These are phyloP conservation scores for Euphorbia lathyris DNA, from an alignment of 345 rosid species.

Conservation along the genomic window DNA sequence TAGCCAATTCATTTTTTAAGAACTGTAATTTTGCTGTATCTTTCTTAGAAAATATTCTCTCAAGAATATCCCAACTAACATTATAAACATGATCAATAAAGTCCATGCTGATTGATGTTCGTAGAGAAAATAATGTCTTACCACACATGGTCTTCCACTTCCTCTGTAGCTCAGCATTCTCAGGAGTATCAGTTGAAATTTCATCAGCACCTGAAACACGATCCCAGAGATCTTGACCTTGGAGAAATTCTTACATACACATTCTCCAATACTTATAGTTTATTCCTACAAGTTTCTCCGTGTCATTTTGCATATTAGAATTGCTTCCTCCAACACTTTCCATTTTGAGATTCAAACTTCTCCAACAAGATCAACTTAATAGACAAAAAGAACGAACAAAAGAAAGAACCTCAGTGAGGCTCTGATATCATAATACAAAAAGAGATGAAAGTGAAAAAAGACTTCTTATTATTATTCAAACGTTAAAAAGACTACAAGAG, in stretches of 20 bases:
- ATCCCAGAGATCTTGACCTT: neutral
- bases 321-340: too few relatives aligned
- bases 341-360: too few relatives aligned
- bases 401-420: too few relatives aligned
- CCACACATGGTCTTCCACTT: slow-evolving; percentile 5
- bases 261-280: neutral
- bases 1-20: slow-evolving; percentile 6
- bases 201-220: neutral
- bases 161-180: neutral
- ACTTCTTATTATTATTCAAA: too few relatives aligned
- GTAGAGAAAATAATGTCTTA: neutral
- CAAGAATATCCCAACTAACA: neutral
- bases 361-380: too few relatives aligned
- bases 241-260: slow-evolving; percentile 4
- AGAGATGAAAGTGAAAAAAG: too few relatives aligned
- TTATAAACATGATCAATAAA: slow-evolving; percentile 17
- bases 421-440: too few relatives aligned
- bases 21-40: neutral
- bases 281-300: too few relatives aligned
- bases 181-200: neutral
- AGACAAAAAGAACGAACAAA: too few relatives aligned
- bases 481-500: too few relatives aligned
- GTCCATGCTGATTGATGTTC: slow-evolving; percentile 3
- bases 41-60: neutral
- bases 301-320: too few relatives aligned